Evolutionary conservation across 2,329 filamentous ascomycete species (phyloP), one percentile per base, ranked within the genome.

Genomic region (Fusarium secorum): DNA sequence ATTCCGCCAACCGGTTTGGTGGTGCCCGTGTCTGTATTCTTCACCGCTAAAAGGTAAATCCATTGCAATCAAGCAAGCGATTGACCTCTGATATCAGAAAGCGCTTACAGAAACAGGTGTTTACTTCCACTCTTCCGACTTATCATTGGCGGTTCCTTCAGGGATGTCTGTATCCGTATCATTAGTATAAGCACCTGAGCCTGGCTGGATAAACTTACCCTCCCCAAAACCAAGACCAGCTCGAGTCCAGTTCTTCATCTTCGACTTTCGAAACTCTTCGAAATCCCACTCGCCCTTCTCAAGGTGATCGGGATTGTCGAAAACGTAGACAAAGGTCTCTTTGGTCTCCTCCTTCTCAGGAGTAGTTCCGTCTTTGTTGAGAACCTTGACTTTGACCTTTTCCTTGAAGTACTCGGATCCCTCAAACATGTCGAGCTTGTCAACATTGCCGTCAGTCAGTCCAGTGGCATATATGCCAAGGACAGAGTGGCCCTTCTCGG

Each of bases 211-310:
- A 32, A 41, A 46, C 57, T 76, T 56, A 83, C 83, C 81, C 30
- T 83, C 64, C 15, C 70, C 81, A 66, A 85, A 85, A 14, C 79
- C 78, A 70, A 84, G 84, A 54, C 84, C 84, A 33, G 82, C 83
- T n/a, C 86, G 79, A 9, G 86, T 85, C 87, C 87, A 90, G 7
- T 76, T 62, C 60, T 78, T 78, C 82, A 89, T 82, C 83, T 94
- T 97, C 68, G 96, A 90, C 74, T 85, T 85, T 67, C 91, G 89
- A 78, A 98, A 98, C 69, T 92, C 89, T 51, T 91, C 89, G 82
- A 94, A 96, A 79, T 97, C 93, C 95, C 95, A 98, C 79, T 97
- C 94, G 26, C 83, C 81, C 35, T 87, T 84, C 79, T 97, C 93
- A 22, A 98, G 81, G 0, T 76, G 39, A 1, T 80, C 71, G 20